Conservation (phyloP, 306 rosid genomes). For the Quercus alba region DNA sequence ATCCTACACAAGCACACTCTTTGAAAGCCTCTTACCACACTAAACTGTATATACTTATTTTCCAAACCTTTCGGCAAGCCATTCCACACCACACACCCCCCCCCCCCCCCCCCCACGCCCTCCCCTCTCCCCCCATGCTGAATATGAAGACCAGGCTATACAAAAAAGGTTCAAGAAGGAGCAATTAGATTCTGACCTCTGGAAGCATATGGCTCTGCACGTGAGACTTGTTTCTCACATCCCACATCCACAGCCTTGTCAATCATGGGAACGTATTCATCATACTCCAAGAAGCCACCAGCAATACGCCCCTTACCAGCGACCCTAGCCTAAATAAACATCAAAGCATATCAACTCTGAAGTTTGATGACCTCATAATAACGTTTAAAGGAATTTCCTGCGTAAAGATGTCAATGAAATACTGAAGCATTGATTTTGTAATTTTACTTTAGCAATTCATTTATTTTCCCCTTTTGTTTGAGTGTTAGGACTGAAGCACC, state of each 20-base stretch:
- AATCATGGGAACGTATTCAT: slow-evolving; percentile 77
- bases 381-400: background rate
- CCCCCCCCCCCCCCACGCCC: too few relatives aligned
- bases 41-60: too few relatives aligned
- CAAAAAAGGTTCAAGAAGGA: slow-evolving; percentile 4
- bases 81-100: too few relatives aligned
- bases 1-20: too few relatives aligned
- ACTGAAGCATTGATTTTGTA: background rate
- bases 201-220: slow-evolving; percentile 31
- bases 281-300: slow-evolving; percentile 47
- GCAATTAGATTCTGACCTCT: slow-evolving; percentile 44
- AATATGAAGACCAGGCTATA: slow-evolving; percentile 2
- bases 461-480: background rate
- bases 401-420: background rate
- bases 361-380: background rate
- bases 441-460: background rate
- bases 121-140: background rate
- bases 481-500: background rate
- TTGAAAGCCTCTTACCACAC: too few relatives aligned
- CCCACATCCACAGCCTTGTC: slow-evolving; percentile 77
- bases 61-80: too few relatives aligned
- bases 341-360: slow-evolving; percentile 12
- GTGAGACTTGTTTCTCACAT: slow-evolving; percentile 41
- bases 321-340: slow-evolving; percentile 62
- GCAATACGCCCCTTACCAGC: slow-evolving; percentile 33